Evolutionary conservation across 2,329 filamentous ascomycete species (phyloP), one percentile per base, ranked within the genome.

Genomic region (Gremmenia infestans): DNA sequence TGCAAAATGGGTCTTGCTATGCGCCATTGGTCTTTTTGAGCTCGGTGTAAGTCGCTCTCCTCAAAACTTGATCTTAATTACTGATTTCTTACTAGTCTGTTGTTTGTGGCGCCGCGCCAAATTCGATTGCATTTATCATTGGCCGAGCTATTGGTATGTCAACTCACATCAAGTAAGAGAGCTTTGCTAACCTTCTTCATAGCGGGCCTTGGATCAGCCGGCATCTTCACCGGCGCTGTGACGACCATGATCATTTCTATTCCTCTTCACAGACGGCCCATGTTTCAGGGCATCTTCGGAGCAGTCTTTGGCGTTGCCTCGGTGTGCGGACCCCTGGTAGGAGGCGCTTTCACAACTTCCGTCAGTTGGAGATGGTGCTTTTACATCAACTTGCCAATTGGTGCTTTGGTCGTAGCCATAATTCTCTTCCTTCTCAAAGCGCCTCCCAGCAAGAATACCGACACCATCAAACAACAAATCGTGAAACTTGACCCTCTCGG

Each of bases 331-430:
- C 68, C 68, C 15, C 54, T 71, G 3, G 22, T 76, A 12, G 75
- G 75, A 25, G 75, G 75, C n/a, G 73, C 67, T 6, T 76, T 76
- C 53, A 76, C 73, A 5, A 43, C n/a, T n/a, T 22, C 19, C 11
- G n/a, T 17, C 14, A 43, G 40, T 17, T 71, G 69, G 69, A 52
- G 69, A 48, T 71, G 69, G 69, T 71, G 69, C 52, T 69, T 70
- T 57, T 70, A 66, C 49, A 68, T 68, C 58, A 77, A 76, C 50
- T 65, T 77, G 15, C 74, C 71, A 7, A 73, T 56, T 32, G 65
- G 65, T 2, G 63, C 42, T 2, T 37, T 66, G 2, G 56, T 60
- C 3, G 47, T 63, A 2, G 28, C 53, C 12, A 54, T 63, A 22
- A 58, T 66, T 12, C 7, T 62, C 5, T 53, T 64, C 37, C 56